Evolutionary conservation across 345 rosid species (phyloP).

Genomic region (Melaleuca alternifolia): DNA sequence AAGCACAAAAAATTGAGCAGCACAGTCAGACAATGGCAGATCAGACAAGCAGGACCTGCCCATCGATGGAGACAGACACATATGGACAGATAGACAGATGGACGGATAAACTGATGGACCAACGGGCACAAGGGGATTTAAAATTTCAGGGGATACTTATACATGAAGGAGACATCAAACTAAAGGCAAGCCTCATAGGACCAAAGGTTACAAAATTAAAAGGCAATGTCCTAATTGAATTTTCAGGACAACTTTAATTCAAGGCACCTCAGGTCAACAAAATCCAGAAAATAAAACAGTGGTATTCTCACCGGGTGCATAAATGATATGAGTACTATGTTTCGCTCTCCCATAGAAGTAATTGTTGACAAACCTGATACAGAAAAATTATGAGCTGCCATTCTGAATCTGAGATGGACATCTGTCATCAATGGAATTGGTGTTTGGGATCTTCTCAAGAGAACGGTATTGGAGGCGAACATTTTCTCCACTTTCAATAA

Average conservation of each 20-base stretch:
- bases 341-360: background rate
- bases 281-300: background rate
- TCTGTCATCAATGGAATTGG: constrained; percentile 35
- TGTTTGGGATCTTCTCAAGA: constrained; percentile 44
- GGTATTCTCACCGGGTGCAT: background rate
- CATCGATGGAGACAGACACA: background rate
- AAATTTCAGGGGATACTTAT: background rate
- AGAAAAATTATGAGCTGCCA: constrained; percentile 26
- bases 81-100: background rate
- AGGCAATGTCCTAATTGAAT: background rate
- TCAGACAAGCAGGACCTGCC: background rate
- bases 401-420: constrained; percentile 40
- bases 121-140: background rate
- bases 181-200: background rate
- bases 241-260: background rate
- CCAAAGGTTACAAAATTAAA: background rate
- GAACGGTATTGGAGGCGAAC: constrained; percentile 94
- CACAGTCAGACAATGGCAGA: background rate
- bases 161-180: background rate
- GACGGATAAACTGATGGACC: background rate
- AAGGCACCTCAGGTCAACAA: background rate
- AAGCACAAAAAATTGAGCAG: background rate
- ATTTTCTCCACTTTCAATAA: constrained; percentile 71
- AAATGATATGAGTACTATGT: background rate
- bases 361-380: background rate